These are phyloP conservation scores for Pyrenopolyporus hunteri DNA, from an alignment of 495 filamentous ascomycete genomes.

Conservation along the genomic window DNA sequence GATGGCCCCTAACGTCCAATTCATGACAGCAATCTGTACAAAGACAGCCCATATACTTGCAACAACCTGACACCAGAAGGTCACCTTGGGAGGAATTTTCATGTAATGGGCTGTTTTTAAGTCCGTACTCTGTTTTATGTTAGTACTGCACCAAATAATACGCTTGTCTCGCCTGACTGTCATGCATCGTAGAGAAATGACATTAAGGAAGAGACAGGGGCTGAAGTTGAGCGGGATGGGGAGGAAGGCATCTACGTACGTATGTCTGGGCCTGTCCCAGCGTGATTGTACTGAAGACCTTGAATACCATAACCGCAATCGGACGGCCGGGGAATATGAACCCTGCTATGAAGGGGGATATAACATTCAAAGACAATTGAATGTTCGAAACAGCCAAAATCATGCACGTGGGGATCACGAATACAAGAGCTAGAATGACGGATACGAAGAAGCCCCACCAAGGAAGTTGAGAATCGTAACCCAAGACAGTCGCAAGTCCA, in stretches of 20 bases:
- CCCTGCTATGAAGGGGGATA: conserved; percentile 68
- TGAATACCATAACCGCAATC: conserved; percentile 71
- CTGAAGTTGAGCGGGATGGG: background rate
- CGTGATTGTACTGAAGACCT: conserved; percentile 65
- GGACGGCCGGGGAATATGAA: conserved; percentile 67
- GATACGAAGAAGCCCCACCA: conserved; percentile 59
- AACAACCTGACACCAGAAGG: conserved; percentile 63
- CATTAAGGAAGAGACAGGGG: background rate
- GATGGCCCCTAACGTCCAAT: conserved; percentile 65
- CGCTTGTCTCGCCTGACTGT: background rate
- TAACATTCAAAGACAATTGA: conserved; percentile 60
- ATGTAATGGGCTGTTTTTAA: conserved; percentile 69
- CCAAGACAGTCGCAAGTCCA: conserved; percentile 57
- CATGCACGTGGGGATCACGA: conserved; percentile 61
- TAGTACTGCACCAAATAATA: background rate
- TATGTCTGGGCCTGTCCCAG: conserved; percentile 62
- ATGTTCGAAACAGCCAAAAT: conserved; percentile 63
- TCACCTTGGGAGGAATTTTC: conserved; percentile 67
- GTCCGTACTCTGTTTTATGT: conserved; percentile 45
- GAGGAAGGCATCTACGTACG: conserved; percentile 18
- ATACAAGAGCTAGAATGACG: conserved; percentile 55
- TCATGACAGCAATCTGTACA: conserved; percentile 65
- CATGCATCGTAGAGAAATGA: background rate
- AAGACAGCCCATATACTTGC: conserved; percentile 62
- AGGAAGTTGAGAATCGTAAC: conserved; percentile 55